Evolutionary conservation across 2,329 filamentous ascomycete species (phyloP), one percentile per base, ranked within the genome.

Genomic region (Aspergillus pseudoglaucus): DNA sequence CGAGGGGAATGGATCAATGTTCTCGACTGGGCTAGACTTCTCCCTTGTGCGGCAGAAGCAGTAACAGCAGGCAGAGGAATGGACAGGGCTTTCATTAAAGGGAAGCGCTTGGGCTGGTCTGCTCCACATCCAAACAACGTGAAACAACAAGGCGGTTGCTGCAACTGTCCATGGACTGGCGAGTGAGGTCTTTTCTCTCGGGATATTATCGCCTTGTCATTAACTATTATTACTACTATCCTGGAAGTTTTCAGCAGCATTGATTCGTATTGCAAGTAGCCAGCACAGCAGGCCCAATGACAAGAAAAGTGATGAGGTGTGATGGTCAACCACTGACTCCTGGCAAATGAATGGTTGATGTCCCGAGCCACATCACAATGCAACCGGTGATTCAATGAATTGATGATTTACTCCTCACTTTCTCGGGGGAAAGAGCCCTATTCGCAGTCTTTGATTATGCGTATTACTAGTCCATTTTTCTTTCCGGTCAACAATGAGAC

Each of bases 161-260:
- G 52, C 45, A 42, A 38, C 38, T 41, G 44, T 47, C 23, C 50
- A 47, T 55, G 49, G 47, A 51, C 33, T 37, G n/a, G 17, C 17
- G 4, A 37, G 33, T 17, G 10, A 30, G 25, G 25, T 30, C 25
- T 30, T 30, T 12, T 30, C 25, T 30, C 25, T 30, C 10, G 25
- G 25, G 5, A 12, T 12, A 30, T 30, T 30, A 30, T 30, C 25
- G 9, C 25, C 9, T 10, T 30, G 25, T 30, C 4, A 30, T 30
- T 27, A 27, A 30, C 12, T 27, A 27, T 8, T 4, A 10, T 27
- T 9, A 10, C 8, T n/a, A 37, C 6, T 37, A 38, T n/a, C 35
- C n/a, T 39, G 37, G 37, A 39, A 39, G 37, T 39, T 39, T 18
- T 18, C 17, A 6, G 37, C 18, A 12, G 10, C 17, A 39, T 3